phyloP scores from a whole-genome alignment of 352 stramenopile genomes.

The Phytopythium helicoides region DNA sequence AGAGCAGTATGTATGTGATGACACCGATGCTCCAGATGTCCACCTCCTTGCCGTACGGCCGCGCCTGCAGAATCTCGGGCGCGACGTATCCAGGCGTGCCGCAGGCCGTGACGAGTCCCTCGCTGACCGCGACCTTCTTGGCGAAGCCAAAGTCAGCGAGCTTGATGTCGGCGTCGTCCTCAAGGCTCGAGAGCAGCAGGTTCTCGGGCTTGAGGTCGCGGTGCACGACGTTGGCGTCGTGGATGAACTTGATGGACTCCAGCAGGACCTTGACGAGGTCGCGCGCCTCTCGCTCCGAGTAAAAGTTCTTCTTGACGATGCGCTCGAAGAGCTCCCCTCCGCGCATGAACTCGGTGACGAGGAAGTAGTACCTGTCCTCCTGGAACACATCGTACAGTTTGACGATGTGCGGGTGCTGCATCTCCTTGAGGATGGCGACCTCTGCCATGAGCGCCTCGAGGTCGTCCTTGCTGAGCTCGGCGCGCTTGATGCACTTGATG shows the following conservation, averaged over 20 bases:
- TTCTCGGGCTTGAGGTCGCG: slow-evolving; percentile 97
- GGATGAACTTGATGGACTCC: slow-evolving; percentile 82
- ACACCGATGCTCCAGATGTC: slow-evolving; percentile 91
- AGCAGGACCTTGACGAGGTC: slow-evolving; percentile 80
- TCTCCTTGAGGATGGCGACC: slow-evolving; percentile 74
- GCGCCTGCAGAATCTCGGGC: slow-evolving; percentile 72
- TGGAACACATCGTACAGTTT: slow-evolving; percentile 90
- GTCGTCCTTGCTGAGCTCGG: slow-evolving; percentile 59
- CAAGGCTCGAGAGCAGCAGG: slow-evolving; percentile 81
- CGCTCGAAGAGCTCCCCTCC: slow-evolving; percentile 84
- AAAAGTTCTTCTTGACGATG: slow-evolving; percentile 88
- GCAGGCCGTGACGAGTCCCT: slow-evolving; percentile 60
- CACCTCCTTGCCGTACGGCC: slow-evolving; percentile 72
- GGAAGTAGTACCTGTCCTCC: slow-evolving; percentile 87
- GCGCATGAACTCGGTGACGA: slow-evolving; percentile 96
- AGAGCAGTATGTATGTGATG: slow-evolving; percentile 87
- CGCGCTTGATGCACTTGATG: slow-evolving; percentile 89
- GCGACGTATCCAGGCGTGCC: slow-evolving; percentile 79
- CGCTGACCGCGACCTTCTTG: slow-evolving; percentile 66
- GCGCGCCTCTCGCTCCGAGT: slow-evolving; percentile 75
- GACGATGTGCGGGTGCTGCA: slow-evolving; percentile 89
- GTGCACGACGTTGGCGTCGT: slow-evolving; percentile 88
- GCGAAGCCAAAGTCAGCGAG: slow-evolving; percentile 83
- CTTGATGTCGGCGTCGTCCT: slow-evolving; percentile 82
- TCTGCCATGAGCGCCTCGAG: slow-evolving; percentile 76